Evolutionary conservation across 805 yeast genomes (phyloP), one percentile per base, ranked within the genome.

Genomic region (Nakazawaea wickerhamii): DNA sequence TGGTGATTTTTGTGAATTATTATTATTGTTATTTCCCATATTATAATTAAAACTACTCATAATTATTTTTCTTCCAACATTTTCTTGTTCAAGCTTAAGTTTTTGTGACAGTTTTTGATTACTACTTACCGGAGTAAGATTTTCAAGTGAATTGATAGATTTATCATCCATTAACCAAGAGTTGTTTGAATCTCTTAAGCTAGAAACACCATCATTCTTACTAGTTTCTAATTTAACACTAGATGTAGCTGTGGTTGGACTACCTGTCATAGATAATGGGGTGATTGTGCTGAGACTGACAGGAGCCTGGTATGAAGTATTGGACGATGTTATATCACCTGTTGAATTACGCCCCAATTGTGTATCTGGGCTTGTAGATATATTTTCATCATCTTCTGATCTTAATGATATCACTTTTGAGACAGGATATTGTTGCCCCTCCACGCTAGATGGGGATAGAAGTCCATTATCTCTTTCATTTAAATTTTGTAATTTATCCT

Each of bases 21-120:
- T 40, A 9, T 25, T 27, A 11, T 36, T 28, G 8, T 35, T 5
- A 27, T 27, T 21, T 15, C 20, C 28, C 11, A 34, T 28, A 19
- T 35, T 33, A 19, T 43, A 43, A 15, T 43, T 43, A 40, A 43
- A 43, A 25, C 35, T 43, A 15, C 31, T 43, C 41, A 43, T 38
- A 5, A 43, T 43, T 17, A 43, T 43, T 20, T 38, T 43, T 30
- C 42, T 33, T 10, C 46, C 46, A 19, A 43, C 41, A 30, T 30
- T 43, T 22, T 37, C 41, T 4, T 15, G 31, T 17, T 30, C 46
- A 22, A 10, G 3, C 37, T 32, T 42, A 10, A 19, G 13, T 32
- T 23, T 43, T 15, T 18, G 15, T n/a, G 14, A 5, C 5, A 4
- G 5, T 14, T 17, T 22, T 10, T 15, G 30, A 13, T 11, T 22